Conservation (phyloP, 331 rosid species). For the Ulmus americana region DNA sequence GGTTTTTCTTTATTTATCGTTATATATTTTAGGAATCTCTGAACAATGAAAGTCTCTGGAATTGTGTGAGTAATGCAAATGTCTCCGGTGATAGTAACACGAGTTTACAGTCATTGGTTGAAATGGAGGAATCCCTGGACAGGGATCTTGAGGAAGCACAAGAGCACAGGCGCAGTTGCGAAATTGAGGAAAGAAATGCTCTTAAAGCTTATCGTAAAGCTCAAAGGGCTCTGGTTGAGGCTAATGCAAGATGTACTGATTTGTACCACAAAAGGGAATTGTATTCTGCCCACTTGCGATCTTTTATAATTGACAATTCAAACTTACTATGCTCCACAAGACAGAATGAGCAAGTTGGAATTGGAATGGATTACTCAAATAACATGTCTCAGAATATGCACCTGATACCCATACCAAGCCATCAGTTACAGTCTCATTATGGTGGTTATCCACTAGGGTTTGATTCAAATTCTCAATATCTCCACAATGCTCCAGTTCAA, state of each 20-base stretch:
- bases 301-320: constrained; percentile 55
- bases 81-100: constrained; percentile 27
- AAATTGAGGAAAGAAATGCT: constrained; percentile 87
- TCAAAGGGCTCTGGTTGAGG: constrained; percentile 75
- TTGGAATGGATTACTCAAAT: constrained; percentile 42
- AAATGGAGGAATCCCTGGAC: constrained; percentile 75
- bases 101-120: constrained; percentile 49
- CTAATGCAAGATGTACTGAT: constrained; percentile 68
- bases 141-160: constrained; percentile 93
- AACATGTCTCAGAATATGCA: constrained; percentile 44
- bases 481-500: constrained; percentile 34
- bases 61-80: constrained; percentile 43
- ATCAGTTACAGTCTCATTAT: constrained; percentile 48
- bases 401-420: constrained; percentile 41
- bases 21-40: constrained; percentile 40
- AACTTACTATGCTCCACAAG: constrained; percentile 55
- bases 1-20: neutral
- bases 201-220: constrained; percentile 77
- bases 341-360: constrained; percentile 48
- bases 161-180: constrained; percentile 68
- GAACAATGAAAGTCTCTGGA: constrained; percentile 32
- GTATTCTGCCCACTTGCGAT: constrained; percentile 55
- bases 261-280: constrained; percentile 73
- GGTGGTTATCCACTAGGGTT: constrained; percentile 42
- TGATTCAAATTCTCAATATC: constrained; percentile 45